Base-by-base conservation (phyloP, 192 early-diverging fungal species). In the Rhizophlyctis rosea region DNA sequence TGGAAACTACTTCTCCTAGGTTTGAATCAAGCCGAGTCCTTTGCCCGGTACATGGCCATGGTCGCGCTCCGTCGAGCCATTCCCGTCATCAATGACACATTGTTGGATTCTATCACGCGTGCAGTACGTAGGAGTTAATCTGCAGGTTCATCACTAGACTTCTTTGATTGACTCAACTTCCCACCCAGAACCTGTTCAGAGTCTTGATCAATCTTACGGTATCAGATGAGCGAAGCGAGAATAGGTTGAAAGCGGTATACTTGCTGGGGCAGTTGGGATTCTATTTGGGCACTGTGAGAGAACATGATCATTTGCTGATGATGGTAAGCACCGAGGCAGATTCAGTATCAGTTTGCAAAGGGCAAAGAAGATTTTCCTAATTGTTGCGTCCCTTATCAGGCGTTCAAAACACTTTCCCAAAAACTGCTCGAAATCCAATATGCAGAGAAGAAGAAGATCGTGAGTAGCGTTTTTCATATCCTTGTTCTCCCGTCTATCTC, bases 1-100 rank as follows among this genome's bases (percentile, higher is more conserved):
- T 83, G 81, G 81, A 83, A 83, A 55, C 52, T 83, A 29, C 58
- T 83, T 9, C 65, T 83, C 2, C 52, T 83, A 47, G 81, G 78
- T 3, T 59, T 83, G 11, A 60, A 47, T 32, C 81, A 83, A 56
- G 76, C 81, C 14, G 81, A 83, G 60, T 70, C 76, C 4, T 61
- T 83, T 33, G 53, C 74, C 7, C 70, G 81, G 13, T 81, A 81
- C 57, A 71, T 78, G 62, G 75, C 78, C 7, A 77, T 83, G 76
- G 59, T 62, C n/a, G 76, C 76, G 14, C 51, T 83, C 3, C 51
- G 62, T 7, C 54, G 72, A 49, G 74, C 81, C 2, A 57, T 83
- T 27, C 81, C 76, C 0, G 66, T 74, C 29, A 76, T 83, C 33
- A 75, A 76, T 24, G 75, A 81, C 44, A 83, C 81, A 3, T 54